Evolutionary conservation across 202 grass and related monocot genomes (phyloP).

Genomic region (Zizania palustris): DNA sequence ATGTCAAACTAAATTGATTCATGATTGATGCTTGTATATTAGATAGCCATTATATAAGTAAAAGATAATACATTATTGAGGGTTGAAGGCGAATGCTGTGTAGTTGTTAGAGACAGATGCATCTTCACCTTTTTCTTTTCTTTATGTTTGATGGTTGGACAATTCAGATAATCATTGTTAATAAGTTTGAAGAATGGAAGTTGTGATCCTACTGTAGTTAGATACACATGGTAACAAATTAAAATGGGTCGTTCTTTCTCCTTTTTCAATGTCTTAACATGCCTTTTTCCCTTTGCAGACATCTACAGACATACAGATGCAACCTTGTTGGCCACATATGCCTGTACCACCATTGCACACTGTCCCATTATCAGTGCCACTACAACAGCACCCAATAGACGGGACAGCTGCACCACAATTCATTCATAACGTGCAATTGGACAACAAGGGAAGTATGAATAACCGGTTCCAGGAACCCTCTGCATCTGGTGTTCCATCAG

Average conservation of each 20-base stretch:
- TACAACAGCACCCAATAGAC: conserved; percentile 81
- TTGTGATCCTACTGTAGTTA: not conserved
- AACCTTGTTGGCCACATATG: conserved; percentile 92
- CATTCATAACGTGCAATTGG: conserved; percentile 54
- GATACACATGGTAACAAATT: no score
- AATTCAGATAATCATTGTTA: conserved; percentile 18
- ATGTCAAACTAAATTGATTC: conserved; percentile 29
- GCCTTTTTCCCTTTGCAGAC: conserved; percentile 50
- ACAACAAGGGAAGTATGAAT: conserved; percentile 52
- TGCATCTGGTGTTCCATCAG: conserved; percentile 43
- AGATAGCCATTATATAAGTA: not conserved
- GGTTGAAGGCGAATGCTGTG: not conserved
- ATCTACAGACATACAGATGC: conserved; percentile 80
- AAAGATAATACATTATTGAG: not conserved
- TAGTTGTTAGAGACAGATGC: not conserved
- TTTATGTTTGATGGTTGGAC: not conserved
- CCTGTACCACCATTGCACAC: conserved; percentile 71
- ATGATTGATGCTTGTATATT: conserved; percentile 13
- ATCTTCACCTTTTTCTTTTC: not conserved
- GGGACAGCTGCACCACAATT: conserved; percentile 50
- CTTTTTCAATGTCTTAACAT: not conserved
- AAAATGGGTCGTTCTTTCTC: no score
- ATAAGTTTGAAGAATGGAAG: conserved; percentile 5
- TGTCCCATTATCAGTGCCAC: conserved; percentile 69
- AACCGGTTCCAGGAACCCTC: conserved; percentile 57